phyloP scores from a whole-genome alignment of 768 basidiomycete genomes.

The Psilocybe cubensis region DNA sequence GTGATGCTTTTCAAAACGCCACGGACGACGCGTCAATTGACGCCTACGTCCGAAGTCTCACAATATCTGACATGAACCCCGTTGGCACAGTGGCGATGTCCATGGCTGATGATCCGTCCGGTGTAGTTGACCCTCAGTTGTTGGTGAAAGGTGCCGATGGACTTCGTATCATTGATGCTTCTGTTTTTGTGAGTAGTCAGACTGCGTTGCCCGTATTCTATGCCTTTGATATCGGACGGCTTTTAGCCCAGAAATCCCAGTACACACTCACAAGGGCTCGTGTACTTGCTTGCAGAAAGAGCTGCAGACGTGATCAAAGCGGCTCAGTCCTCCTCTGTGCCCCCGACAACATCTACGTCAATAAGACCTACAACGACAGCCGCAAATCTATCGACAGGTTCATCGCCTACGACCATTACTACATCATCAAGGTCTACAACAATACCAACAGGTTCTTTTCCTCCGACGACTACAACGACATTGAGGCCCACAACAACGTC shows the following conservation, averaged over 20 bases:
- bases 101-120: constrained; percentile 14
- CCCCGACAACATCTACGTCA: too few relatives aligned
- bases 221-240: not conserved
- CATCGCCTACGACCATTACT: too few relatives aligned
- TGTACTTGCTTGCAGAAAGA: constrained; percentile 36
- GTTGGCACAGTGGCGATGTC: constrained; percentile 32
- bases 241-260: constrained; percentile 13
- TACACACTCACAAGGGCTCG: constrained; percentile 35
- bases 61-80: constrained; percentile 27
- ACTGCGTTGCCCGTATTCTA: not conserved
- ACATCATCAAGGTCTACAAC: too few relatives aligned
- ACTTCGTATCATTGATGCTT: constrained; percentile 40
- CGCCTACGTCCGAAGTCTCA: constrained; percentile 19
- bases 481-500: too few relatives aligned
- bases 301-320: constrained; percentile 28
- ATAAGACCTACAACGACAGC: too few relatives aligned
- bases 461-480: too few relatives aligned
- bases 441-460: too few relatives aligned
- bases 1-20: too few relatives aligned
- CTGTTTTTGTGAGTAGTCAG: constrained; percentile 31
- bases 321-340: not conserved
- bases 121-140: constrained; percentile 32
- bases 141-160: constrained; percentile 33
- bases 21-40: too few relatives aligned
- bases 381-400: too few relatives aligned